These are phyloP conservation scores for Hemisphaericaspora subhashii DNA, from an alignment of 1,139 yeast genomes.

Conservation along the genomic window DNA sequence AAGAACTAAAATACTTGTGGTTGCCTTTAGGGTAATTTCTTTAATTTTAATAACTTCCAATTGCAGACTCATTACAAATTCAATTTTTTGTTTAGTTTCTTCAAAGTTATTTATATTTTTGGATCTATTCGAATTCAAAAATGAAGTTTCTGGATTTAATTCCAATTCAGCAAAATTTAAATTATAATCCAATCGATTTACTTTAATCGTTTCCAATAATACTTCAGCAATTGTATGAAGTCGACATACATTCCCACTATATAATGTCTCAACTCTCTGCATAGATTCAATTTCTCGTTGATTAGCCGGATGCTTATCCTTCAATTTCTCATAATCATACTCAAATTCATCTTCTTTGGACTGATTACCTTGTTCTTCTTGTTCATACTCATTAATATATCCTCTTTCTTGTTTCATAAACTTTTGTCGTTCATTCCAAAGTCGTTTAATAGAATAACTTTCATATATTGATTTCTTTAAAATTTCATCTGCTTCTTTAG, in stretches of 20 bases:
- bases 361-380: slow-evolving; percentile 1
- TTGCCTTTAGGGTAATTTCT: slow-evolving; percentile 64
- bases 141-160: slow-evolving; percentile 36
- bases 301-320: slow-evolving; percentile 30
- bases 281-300: slow-evolving; percentile 43
- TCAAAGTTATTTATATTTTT: slow-evolving; percentile 13
- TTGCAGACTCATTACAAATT: slow-evolving; percentile 35
- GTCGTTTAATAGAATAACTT: slow-evolving; percentile 62
- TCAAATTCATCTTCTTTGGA: slow-evolving; percentile 23
- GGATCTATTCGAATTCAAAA: slow-evolving; percentile 13
- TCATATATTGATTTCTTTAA: slow-evolving; percentile 63
- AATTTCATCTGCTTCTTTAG: slow-evolving; percentile 69
- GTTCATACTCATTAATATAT: slow-evolving; percentile 36
- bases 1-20: slow-evolving; percentile 52
- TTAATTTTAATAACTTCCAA: slow-evolving; percentile 60
- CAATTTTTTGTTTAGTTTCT: slow-evolving; percentile 24
- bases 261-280: slow-evolving; percentile 61
- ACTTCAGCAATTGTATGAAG: slow-evolving; percentile 66
- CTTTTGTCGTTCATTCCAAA: slow-evolving; percentile 67
- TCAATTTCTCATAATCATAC: slow-evolving; percentile 18
- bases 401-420: slow-evolving; percentile 83
- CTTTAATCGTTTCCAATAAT: slow-evolving; percentile 59
- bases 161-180: slow-evolving; percentile 40
- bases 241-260: slow-evolving; percentile 50
- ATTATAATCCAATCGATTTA: slow-evolving; percentile 40